Percentiles rank a stretch among this genome's conserved stretches.
phyloP scores from a whole-genome alignment of 2,329 filamentous ascomycete genomes.

The Fusarium sublunatum region DNA sequence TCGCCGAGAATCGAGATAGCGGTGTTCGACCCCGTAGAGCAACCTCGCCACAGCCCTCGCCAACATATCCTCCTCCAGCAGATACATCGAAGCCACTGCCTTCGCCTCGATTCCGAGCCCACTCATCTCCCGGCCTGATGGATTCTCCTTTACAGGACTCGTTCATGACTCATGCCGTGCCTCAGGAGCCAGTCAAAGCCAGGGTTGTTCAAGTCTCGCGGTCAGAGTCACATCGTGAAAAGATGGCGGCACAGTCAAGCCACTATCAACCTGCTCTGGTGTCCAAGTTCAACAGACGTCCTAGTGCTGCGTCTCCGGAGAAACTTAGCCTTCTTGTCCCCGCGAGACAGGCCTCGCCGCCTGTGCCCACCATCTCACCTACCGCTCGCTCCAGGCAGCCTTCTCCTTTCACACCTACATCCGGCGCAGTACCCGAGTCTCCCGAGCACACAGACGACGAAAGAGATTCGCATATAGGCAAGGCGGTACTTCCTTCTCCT shows the following conservation, averaged over 20 bases:
- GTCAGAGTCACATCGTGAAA: conserved; percentile 15
- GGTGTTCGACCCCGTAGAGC: conserved; percentile 54
- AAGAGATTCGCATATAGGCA: conserved; percentile 42
- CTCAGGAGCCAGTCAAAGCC: conserved; percentile 19
- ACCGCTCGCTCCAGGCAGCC: conserved; percentile 22
- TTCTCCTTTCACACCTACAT: conserved; percentile 39
- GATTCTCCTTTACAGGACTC: conserved; percentile 56
- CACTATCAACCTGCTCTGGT: conserved; percentile 30
- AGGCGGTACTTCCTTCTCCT: conserved; percentile 51
- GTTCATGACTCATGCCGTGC: conserved; percentile 45
- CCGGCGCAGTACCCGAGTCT: conserved; percentile 55
- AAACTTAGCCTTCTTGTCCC: conserved; percentile 15
- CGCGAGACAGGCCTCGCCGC: conserved; percentile 27
- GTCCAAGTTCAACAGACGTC: conserved; percentile 46
- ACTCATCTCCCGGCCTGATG: conserved; percentile 64
- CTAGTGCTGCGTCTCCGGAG: conserved; percentile 18
- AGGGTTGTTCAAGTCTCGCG: conserved; percentile 26
- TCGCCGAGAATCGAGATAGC: conserved; percentile 52
- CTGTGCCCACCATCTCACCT: conserved; percentile 13
- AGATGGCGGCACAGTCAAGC: conserved; percentile 9
- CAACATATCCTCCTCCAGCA: conserved; percentile 48
- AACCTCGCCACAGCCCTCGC: conserved; percentile 64
- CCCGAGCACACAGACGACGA: conserved; percentile 48
- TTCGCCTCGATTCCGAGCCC: conserved; percentile 60
- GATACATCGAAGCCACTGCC: conserved; percentile 43